Conservation (phyloP, 2,329 filamentous ascomycete species). For the Endothia cerciana region DNA sequence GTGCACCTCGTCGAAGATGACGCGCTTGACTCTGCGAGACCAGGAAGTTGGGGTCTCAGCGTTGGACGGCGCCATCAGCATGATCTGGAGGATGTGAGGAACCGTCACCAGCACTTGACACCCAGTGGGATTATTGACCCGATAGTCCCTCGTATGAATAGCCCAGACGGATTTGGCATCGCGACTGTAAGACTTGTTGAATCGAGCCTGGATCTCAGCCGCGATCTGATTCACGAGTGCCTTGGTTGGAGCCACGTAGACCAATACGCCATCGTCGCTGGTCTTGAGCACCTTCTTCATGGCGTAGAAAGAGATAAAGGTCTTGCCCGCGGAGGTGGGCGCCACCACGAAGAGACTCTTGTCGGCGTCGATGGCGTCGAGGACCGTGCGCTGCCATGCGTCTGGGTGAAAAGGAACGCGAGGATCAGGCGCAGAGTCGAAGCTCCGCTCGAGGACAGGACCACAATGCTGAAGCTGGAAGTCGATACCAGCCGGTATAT, state of each 20-base stretch:
- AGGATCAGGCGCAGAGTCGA: constrained; percentile 68
- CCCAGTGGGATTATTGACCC: constrained; percentile 72
- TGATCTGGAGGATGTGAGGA: constrained; percentile 77
- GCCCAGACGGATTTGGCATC: constrained; percentile 73
- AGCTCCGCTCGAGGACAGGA: constrained; percentile 75
- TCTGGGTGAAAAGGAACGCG: constrained; percentile 74
- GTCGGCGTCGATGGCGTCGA: constrained; percentile 72
- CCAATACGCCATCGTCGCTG: constrained; percentile 70
- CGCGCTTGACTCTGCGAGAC: constrained; percentile 70
- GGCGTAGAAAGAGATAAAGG: constrained; percentile 83
- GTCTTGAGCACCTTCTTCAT: constrained; percentile 76
- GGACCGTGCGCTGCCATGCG: constrained; percentile 74
- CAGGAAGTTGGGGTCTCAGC: constrained; percentile 59
- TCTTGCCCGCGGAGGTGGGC: constrained; percentile 80
- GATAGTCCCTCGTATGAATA: constrained; percentile 76
- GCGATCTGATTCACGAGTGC: constrained; percentile 84
- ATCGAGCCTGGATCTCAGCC: constrained; percentile 75
- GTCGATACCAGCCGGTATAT: constrained; percentile 38
- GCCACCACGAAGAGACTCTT: constrained; percentile 76
- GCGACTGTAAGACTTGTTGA: constrained; percentile 67
- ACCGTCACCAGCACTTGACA: constrained; percentile 80
- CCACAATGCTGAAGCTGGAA: constrained; percentile 73
- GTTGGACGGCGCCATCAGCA: constrained; percentile 70
- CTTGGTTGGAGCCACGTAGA: constrained; percentile 82
- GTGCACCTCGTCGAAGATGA: constrained; percentile 84